Evolutionary conservation across 768 basidiomycete species (phyloP), one percentile per base, ranked within the genome.

Genomic region (Pleurotus eryngii): DNA sequence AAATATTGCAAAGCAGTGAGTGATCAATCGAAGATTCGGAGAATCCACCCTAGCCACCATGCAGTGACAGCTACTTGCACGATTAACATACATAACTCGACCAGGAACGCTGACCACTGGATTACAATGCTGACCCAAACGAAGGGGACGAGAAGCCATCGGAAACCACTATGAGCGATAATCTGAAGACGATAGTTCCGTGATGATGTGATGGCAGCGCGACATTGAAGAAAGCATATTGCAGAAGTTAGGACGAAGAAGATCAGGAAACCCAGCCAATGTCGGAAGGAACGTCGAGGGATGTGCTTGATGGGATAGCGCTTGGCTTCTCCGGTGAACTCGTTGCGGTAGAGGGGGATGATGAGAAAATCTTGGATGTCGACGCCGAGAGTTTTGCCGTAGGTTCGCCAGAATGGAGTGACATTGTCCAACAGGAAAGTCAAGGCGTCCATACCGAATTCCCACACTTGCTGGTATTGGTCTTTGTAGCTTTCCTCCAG

Each of bases 361-460:
- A 92, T 88, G 58, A 91, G 81, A 65, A 91, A 91, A 60, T 90
- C 88, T 47, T 85, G 84, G 45, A 89, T 78, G 63, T 92, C 90
- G 65, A 89, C 82, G 30, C 88, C 87, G 51, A 92, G 90, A n/a
- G 82, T 81, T 64, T 87, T 90, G 53, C 90, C 90, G 59, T 91
- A 90, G 35, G 80, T 88, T 60, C 89, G 77, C 90, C 90, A 91
- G 65, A 92, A 82, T 0, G 90, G 90, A 1, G 89, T 83, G 12
- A 91, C 84, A 2, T 83, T 85, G 63, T 90, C 89, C 45, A 92
- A 76, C 49, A 91, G 70, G 56, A 92, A 78, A 0, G 90, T 90
- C 55, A 91, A 74, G 0, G 84, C 85, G 57, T 90, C 87, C 80
- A 90, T 85, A 15, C 85, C 90, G 56, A 91, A 74, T 60, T 90